Base-by-base conservation (phyloP, 805 yeast genomes). In the Wickerhamomyces bisporus region DNA sequence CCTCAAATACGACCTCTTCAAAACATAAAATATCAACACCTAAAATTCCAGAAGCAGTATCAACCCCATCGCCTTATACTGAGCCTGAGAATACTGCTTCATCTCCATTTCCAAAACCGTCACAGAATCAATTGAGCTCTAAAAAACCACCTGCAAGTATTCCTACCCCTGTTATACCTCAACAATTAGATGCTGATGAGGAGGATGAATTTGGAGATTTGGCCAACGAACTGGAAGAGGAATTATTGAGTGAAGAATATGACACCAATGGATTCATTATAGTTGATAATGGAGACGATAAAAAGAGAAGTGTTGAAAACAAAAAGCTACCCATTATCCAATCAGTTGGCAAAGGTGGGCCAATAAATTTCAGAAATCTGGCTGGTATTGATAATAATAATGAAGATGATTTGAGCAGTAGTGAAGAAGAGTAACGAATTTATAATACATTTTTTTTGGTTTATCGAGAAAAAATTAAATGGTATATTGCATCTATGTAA, bases 181-280 rank as follows among this genome's bases (percentile, higher is more conserved):
- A 41, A n/a, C 32, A 29, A 13, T 11, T 39, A n/a, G 39, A 36
- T 6, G 34, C 15, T 26, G 41, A 38, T 3, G 41, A 44, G 7
- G 53, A 45, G n/a, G 51, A 44, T 13, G 58, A 45, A 9, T 49
- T 49, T 31, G 52, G 41, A 5, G 44, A 50, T 3, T 36, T 53
- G 18, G 52, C 38, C 9, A 52, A 54, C 27, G 59, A 54, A 32
- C 13, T 54, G 8, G 60, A 55, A 28, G 51, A 43, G 16, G 57
- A 44, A 26, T 20, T 45, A 10, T 7, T 40, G 19, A 31, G 39
- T 34, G 40, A 35, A n/a, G 45, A 42, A 3, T 21, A 23, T 26
- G 36, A 32, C 13, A n/a, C n/a, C n/a, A 29, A 33, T 32, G 21
- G 34, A 3, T 15, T 25, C 16, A 32, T 45, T 11, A 45, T 38